These are phyloP conservation scores for Leptomonas seymouri DNA, from an alignment of 208 protist species.

Conservation along the genomic window DNA sequence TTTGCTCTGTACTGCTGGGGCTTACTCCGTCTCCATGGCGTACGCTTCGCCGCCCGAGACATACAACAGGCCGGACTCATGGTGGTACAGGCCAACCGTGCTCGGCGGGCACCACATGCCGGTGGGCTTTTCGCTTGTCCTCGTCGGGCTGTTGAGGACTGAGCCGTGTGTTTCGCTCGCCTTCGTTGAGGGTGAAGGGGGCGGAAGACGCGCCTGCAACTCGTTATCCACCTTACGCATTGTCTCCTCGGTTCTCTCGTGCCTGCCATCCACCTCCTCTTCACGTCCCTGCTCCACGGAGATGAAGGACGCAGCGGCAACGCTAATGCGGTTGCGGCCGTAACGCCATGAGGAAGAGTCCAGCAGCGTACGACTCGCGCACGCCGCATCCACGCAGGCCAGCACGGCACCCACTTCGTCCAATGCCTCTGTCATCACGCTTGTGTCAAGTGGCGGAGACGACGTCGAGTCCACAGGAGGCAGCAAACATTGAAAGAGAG, in stretches of 20 bases:
- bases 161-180: too few relatives aligned
- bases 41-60: slow-evolving; percentile 31
- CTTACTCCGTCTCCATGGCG: slow-evolving; percentile 38
- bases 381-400: slow-evolving; percentile 40
- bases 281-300: slow-evolving; percentile 10
- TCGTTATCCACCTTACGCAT: too few relatives aligned
- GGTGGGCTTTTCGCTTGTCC: neutral
- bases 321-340: slow-evolving; percentile 59
- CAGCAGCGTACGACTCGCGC: slow-evolving; percentile 43
- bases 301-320: slow-evolving; percentile 49
- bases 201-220: too few relatives aligned
- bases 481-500: neutral
- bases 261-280: too few relatives aligned
- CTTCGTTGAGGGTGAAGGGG: too few relatives aligned
- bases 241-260: too few relatives aligned
- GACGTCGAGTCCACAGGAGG: neutral
- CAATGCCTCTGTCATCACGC: slow-evolving; percentile 18
- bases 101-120: neutral
- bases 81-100: slow-evolving; percentile 29
- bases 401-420: slow-evolving; percentile 60
- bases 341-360: slow-evolving; percentile 60
- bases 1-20: neutral
- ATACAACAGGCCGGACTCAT: slow-evolving; percentile 56
- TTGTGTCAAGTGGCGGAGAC: neutral
- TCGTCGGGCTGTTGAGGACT: too few relatives aligned